phyloP scores from a whole-genome alignment of 2,329 filamentous ascomycete genomes.

The Phialophora expanda region DNA sequence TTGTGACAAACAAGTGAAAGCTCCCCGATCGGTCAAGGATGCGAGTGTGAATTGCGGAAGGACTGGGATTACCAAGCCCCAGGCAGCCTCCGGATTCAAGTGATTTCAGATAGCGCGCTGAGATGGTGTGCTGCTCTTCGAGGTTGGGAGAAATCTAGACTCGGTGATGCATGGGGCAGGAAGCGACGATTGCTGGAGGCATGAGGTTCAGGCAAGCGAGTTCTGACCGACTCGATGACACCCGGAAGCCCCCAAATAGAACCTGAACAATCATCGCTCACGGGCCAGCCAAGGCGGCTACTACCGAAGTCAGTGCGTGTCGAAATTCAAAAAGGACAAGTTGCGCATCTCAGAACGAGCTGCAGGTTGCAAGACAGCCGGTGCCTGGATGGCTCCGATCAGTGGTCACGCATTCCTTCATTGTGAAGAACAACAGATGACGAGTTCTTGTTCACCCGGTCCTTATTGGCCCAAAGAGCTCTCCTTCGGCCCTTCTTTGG shows the following conservation, averaged over 20 bases:
- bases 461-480: background rate
- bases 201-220: background rate
- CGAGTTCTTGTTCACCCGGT: background rate
- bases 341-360: background rate
- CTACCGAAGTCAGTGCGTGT: slow-evolving; percentile 5
- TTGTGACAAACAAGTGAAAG: background rate
- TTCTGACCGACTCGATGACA: background rate
- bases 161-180: background rate
- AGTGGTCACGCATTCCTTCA: background rate
- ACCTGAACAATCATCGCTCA: background rate
- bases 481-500: background rate
- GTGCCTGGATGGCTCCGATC: no score
- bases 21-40: background rate
- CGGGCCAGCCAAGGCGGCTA: slow-evolving; percentile 9
- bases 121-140: background rate
- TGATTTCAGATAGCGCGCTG: background rate
- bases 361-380: background rate
- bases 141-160: background rate
- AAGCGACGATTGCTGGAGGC: no score
- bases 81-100: background rate
- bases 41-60: background rate
- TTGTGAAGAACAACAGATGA: background rate
- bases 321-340: background rate
- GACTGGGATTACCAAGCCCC: slow-evolving; percentile 1
- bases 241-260: background rate